These are phyloP conservation scores for Mucuna pruriens DNA, from an alignment of 306 rosid genomes.

Conservation along the genomic window DNA sequence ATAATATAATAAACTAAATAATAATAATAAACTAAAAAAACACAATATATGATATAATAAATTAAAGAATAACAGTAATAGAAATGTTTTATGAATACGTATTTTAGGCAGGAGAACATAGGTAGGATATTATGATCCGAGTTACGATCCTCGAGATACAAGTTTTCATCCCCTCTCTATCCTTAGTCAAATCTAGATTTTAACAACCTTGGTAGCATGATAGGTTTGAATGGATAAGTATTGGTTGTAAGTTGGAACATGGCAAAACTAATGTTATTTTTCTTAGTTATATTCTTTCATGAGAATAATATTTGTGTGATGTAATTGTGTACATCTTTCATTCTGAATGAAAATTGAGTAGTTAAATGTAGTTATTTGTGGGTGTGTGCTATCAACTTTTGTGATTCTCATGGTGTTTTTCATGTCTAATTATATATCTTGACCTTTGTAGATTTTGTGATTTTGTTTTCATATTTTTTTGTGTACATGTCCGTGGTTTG, in stretches of 20 bases:
- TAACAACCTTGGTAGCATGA: no score
- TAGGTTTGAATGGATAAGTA: neutral
- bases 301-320: neutral
- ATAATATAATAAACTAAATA: no score
- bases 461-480: neutral
- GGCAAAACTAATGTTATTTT: neutral
- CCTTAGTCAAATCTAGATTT: no score
- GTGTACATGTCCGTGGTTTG: neutral
- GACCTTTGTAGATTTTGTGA: neutral
- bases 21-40: no score
- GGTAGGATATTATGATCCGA: no score
- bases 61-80: no score
- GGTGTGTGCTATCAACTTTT: neutral
- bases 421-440: neutral
- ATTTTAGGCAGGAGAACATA: no score
- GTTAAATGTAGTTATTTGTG: slow-evolving; percentile 4
- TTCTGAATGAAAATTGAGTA: neutral
- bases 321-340: neutral
- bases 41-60: no score
- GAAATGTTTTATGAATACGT: no score
- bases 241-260: neutral
- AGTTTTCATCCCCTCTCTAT: no score
- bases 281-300: neutral
- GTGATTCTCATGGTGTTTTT: neutral
- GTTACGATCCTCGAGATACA: no score